Percentiles rank a stretch among this genome's conserved stretches.
These are phyloP conservation scores for Pulveroboletus sp. DNA, from an alignment of 768 basidiomycete species.

Conservation along the genomic window DNA sequence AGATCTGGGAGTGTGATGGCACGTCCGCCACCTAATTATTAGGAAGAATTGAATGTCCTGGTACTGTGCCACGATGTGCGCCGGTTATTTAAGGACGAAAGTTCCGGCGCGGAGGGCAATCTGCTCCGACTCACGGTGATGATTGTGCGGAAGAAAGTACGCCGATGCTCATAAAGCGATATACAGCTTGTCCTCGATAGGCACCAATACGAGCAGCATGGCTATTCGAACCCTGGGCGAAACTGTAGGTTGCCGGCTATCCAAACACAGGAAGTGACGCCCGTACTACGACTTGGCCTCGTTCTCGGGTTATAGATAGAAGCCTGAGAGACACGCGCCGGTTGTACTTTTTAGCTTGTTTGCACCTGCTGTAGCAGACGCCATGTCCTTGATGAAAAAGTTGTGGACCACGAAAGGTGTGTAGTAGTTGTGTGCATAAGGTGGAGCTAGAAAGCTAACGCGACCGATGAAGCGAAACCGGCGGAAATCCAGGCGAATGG, in stretches of 20 bases:
- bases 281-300: neutral
- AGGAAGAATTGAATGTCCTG: neutral
- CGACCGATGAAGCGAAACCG: neutral
- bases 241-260: neutral
- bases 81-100: neutral
- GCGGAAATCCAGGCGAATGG: conserved; percentile 4
- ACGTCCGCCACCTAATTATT: too few species aligned
- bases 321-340: neutral
- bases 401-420: conserved; percentile 1
- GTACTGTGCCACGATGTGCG: neutral
- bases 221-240: neutral
- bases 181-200: neutral
- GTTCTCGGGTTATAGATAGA: neutral
- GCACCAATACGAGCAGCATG: neutral
- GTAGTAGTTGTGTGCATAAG: neutral
- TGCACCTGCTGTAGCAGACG: neutral
- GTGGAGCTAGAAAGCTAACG: neutral
- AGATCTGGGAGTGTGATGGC: too few species aligned
- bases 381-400: conserved; percentile 1
- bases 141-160: neutral
- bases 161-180: neutral
- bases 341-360: neutral
- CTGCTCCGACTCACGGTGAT: neutral
- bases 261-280: conserved; percentile 1
- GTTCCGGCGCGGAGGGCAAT: neutral